Conservation (phyloP, 2,329 filamentous ascomycete genomes). For the Metarhizium rileyi region DNA sequence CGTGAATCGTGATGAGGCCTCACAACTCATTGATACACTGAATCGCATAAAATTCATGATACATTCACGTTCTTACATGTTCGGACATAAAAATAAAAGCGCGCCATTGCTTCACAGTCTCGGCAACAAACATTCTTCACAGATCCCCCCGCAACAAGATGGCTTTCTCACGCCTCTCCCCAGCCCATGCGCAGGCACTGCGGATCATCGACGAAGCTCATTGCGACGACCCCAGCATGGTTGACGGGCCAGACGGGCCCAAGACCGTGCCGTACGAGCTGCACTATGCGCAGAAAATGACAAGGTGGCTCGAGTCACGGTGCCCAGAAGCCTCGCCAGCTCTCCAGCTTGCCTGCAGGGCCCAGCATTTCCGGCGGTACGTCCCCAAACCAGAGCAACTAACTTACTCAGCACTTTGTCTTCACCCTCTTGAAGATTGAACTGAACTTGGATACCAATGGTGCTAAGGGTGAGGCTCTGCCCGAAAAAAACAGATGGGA, state of each 20-base stretch:
- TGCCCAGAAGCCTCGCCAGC: constrained; percentile 52
- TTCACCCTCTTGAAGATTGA: too few species aligned
- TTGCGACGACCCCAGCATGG: constrained; percentile 23
- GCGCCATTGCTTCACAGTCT: background rate
- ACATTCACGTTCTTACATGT: too few species aligned
- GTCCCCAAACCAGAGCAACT: background rate
- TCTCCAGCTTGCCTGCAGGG: constrained; percentile 67
- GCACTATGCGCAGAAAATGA: constrained; percentile 75
- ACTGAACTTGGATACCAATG: too few species aligned
- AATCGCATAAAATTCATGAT: too few species aligned
- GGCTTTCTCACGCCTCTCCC: background rate
- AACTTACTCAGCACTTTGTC: too few species aligned
- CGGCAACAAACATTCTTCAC: background rate
- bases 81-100: too few species aligned
- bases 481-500: constrained; percentile 50
- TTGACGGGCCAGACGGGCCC: constrained; percentile 32
- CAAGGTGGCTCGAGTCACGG: constrained; percentile 55
- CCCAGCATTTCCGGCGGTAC: constrained; percentile 69
- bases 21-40: too few species aligned
- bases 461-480: too few species aligned
- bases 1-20: background rate
- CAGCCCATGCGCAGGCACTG: constrained; percentile 41
- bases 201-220: constrained; percentile 61
- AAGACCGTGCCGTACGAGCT: constrained; percentile 61
- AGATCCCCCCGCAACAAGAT: background rate